These are phyloP conservation scores for Inga laurina DNA, from an alignment of 306 rosid species.

Conservation along the genomic window DNA sequence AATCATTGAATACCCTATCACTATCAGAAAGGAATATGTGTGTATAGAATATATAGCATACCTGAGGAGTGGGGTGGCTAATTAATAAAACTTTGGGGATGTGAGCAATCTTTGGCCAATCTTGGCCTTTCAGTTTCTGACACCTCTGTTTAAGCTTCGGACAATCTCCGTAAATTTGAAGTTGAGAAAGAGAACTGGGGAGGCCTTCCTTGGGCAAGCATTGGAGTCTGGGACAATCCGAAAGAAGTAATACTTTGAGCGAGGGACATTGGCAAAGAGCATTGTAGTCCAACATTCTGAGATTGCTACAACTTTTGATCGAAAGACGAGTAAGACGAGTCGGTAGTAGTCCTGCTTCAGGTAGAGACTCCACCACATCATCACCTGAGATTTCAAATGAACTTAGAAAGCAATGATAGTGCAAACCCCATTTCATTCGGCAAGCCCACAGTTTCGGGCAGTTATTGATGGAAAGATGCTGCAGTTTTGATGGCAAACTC, in stretches of 20 bases:
- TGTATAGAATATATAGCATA: not conserved
- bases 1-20: no score
- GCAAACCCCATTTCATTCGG: conserved; percentile 6
- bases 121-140: not conserved
- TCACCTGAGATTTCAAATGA: not conserved
- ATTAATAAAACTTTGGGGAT: not conserved
- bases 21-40: not conserved
- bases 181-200: not conserved
- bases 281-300: conserved; percentile 2
- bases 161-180: not conserved
- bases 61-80: not conserved
- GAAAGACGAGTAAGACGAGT: not conserved
- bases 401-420: not conserved
- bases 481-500: not conserved
- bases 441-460: not conserved
- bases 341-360: conserved; percentile 28
- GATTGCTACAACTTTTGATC: not conserved
- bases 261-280: conserved; percentile 28
- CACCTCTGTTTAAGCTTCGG: not conserved
- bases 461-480: fast-evolving
- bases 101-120: conserved; percentile 23
- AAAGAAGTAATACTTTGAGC: fast-evolving
- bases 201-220: conserved; percentile 8
- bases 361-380: conserved; percentile 28
- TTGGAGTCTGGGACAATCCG: not conserved